phyloP scores from a whole-genome alignment of 2,329 filamentous ascomycete genomes.

The Dothistroma pini region DNA sequence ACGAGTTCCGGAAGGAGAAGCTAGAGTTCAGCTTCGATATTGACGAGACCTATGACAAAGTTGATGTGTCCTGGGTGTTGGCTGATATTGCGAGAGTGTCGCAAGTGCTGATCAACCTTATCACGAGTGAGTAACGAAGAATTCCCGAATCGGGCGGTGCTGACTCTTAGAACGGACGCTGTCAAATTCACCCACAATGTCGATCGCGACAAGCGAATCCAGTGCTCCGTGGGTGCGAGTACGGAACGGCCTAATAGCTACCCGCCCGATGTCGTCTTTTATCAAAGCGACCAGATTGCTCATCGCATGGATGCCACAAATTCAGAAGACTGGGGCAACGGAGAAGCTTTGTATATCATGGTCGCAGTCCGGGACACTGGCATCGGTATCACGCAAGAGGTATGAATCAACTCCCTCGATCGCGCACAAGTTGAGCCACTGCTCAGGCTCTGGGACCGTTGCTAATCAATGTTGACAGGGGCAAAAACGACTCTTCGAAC shows the following conservation, averaged over 20 bases:
- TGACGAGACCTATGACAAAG: slow-evolving; percentile 27
- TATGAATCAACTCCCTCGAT: too few species aligned
- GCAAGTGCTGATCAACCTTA: slow-evolving; percentile 34
- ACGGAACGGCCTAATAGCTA: slow-evolving; percentile 39
- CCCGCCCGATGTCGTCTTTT: slow-evolving; percentile 45
- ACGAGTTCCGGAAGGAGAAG: slow-evolving; percentile 32
- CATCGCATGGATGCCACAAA: slow-evolving; percentile 42
- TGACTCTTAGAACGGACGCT: slow-evolving; percentile 22
- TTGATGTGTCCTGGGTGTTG: slow-evolving; percentile 24
- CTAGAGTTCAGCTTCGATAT: slow-evolving; percentile 30
- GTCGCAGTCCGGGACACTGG: slow-evolving; percentile 44
- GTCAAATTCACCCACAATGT: slow-evolving; percentile 34
- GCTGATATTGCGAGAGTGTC: slow-evolving; percentile 30
- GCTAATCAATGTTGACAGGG: slow-evolving; percentile 12
- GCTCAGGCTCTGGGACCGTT: too few species aligned
- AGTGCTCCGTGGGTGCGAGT: slow-evolving; percentile 27
- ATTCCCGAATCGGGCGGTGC: neutral
- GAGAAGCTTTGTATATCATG: slow-evolving; percentile 41
- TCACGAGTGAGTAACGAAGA: slow-evolving; percentile 16
- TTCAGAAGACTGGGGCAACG: slow-evolving; percentile 41
- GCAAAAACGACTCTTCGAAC: slow-evolving; percentile 42
- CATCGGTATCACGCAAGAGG: slow-evolving; percentile 41
- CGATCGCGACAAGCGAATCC: slow-evolving; percentile 25
- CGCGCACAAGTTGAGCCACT: too few species aligned
- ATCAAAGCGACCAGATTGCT: slow-evolving; percentile 35